phyloP scores from a whole-genome alignment of 2,329 filamentous ascomycete species.

The Alternaria longipes region DNA sequence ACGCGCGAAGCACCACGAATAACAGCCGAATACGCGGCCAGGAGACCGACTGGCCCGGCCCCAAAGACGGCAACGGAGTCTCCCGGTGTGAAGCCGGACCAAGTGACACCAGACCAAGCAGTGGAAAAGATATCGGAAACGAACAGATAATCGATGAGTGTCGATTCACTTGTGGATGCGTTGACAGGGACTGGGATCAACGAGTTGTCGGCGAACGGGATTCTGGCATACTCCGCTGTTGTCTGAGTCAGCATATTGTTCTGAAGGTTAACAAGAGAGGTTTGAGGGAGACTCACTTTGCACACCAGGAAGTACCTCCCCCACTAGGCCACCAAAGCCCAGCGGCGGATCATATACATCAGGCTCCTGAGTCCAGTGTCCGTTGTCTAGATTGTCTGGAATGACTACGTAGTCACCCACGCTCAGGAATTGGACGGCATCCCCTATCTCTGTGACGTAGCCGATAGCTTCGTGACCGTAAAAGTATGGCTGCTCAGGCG shows the following conservation, averaged over 20 bases:
- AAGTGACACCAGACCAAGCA: conserved; percentile 31
- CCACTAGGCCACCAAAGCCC: too few relatives aligned
- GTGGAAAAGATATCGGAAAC: conserved; percentile 43
- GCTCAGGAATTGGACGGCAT: conserved; percentile 75
- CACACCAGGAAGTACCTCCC: neutral
- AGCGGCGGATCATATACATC: neutral
- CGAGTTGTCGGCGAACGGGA: conserved; percentile 23
- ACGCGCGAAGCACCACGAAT: conserved; percentile 45
- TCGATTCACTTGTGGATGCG: neutral
- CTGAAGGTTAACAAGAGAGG: neutral
- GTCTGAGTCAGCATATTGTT: neutral
- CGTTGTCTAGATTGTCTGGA: conserved; percentile 21
- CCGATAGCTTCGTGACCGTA: conserved; percentile 90
- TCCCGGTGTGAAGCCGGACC: conserved; percentile 32
- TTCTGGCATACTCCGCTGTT: conserved; percentile 28
- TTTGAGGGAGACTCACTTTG: neutral
- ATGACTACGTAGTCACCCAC: conserved; percentile 69
- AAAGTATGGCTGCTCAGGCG: conserved; percentile 78
- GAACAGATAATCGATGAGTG: conserved; percentile 31
- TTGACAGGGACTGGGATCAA: conserved; percentile 21
- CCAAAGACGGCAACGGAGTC: conserved; percentile 49
- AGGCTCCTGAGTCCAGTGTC: neutral
- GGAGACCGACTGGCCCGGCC: conserved; percentile 46
- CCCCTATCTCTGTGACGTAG: conserved; percentile 77
- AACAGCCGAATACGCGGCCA: conserved; percentile 45